A percentile compares a stretch with the other conserved stretches of the same genome.
Evolutionary conservation across 192 early-diverging fungal species (phyloP).

Genomic region (Coemansia sp.): DNA sequence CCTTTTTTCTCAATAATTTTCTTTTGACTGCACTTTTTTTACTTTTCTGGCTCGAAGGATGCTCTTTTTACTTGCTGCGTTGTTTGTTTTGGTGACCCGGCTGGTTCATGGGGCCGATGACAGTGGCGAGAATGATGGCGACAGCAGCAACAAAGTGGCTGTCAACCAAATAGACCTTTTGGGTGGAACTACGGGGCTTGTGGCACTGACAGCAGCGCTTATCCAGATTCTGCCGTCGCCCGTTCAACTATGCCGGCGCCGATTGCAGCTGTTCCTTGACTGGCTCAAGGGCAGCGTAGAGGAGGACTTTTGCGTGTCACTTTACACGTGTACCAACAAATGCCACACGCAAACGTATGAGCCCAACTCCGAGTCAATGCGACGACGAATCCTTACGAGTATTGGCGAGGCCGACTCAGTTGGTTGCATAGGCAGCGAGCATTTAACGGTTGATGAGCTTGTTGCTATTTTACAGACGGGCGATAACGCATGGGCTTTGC

Average conservation of each 20-base stretch:
- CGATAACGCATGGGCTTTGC: not conserved
- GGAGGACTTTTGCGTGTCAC: slow-evolving; percentile 18
- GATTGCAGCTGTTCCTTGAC: slow-evolving; percentile 11
- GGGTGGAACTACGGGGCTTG: slow-evolving; percentile 9
- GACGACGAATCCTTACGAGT: slow-evolving; percentile 16
- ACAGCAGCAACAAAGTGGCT: not conserved
- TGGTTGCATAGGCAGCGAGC: slow-evolving; percentile 7
- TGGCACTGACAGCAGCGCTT: slow-evolving; percentile 8
- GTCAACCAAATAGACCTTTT: slow-evolving; percentile 32
- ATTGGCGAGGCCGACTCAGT: not conserved
- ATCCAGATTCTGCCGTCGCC: slow-evolving; percentile 29
- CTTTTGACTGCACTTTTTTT: not conserved
- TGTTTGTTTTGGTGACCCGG: not conserved
- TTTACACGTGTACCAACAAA: slow-evolving; percentile 12
- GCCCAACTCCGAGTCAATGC: slow-evolving; percentile 5
- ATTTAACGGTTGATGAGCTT: slow-evolving; percentile 15
- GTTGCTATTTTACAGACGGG: slow-evolving; percentile 7
- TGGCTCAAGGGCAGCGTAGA: slow-evolving; percentile 17
- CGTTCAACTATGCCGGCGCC: not conserved
- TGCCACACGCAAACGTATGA: slow-evolving; percentile 25
- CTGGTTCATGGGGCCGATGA: not conserved
- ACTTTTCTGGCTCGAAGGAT: not conserved
- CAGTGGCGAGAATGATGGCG: not conserved
- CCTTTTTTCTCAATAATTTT: not conserved
- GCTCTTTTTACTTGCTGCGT: not conserved